phyloP scores from a whole-genome alignment of 768 basidiomycete genomes.

The Dictyophora rubrovolvata region DNA sequence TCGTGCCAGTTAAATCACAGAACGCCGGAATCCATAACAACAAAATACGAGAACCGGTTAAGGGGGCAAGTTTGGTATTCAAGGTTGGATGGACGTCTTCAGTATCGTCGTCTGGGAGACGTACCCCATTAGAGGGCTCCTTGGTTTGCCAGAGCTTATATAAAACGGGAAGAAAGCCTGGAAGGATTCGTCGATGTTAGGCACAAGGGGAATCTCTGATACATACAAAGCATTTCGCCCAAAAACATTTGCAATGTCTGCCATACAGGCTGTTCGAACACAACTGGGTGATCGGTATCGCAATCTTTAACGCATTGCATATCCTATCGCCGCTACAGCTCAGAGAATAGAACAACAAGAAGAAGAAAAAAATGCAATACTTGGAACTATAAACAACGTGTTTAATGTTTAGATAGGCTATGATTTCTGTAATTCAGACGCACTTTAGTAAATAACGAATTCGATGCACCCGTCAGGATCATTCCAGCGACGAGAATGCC shows the following conservation, averaged over 20 bases:
- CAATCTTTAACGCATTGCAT: constrained; percentile 99
- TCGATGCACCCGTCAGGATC: constrained; percentile 61
- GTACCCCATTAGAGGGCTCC: constrained; percentile 37
- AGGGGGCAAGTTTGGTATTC: constrained; percentile 26
- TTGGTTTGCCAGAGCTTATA: constrained; percentile 53
- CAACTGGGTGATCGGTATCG: constrained; percentile 52
- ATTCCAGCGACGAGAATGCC: constrained; percentile 83
- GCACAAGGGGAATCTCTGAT: constrained; percentile 12
- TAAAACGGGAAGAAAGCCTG: constrained; percentile 79
- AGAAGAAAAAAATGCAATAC: not conserved
- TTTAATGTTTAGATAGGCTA: not conserved
- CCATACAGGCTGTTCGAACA: constrained; percentile 94
- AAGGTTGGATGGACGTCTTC: constrained; percentile 13
- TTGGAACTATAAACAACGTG: not conserved
- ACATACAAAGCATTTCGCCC: constrained; percentile 90
- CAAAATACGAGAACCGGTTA: constrained; percentile 60
- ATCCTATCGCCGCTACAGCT: constrained; percentile 38
- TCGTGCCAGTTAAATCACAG: constrained; percentile 87
- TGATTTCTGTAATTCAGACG: not conserved
- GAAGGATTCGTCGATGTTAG: constrained; percentile 5
- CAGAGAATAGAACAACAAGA: not conserved
- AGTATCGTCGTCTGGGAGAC: constrained; percentile 39
- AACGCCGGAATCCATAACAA: constrained; percentile 82
- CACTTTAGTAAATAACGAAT: constrained; percentile 17
- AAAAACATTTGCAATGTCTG: constrained; percentile 88